A percentile compares a stretch with the other conserved stretches of the same genome.
phyloP scores from a whole-genome alignment of 306 rosid species.

The Acacia crassicarpa region DNA sequence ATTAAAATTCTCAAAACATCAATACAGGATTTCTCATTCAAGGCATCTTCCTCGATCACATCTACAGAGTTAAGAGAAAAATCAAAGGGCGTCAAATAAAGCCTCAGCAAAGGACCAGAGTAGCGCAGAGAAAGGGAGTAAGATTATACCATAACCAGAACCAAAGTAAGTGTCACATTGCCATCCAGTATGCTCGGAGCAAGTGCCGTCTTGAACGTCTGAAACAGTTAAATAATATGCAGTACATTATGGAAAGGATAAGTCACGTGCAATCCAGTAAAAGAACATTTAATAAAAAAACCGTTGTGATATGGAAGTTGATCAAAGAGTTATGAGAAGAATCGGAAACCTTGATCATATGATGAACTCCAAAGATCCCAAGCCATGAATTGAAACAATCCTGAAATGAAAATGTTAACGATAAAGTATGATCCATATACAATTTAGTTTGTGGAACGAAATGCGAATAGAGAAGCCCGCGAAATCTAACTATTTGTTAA shows the following conservation, averaged over 20 bases:
- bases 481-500: not conserved
- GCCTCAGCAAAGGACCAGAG: constrained; percentile 1
- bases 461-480: not conserved
- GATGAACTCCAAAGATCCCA: constrained; percentile 70
- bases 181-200: constrained; percentile 42
- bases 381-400: constrained; percentile 55
- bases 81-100: not conserved
- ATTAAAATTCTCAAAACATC: constrained; percentile 59
- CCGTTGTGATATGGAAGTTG: constrained; percentile 1
- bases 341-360: constrained; percentile 48
- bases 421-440: not conserved
- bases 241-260: not conserved
- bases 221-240: constrained; percentile 31
- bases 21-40: constrained; percentile 56
- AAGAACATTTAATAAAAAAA: constrained; percentile 10
- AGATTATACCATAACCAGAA: constrained; percentile 46
- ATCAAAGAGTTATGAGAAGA: constrained; percentile 16
- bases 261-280: constrained; percentile 5
- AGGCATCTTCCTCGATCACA: constrained; percentile 61
- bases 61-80: constrained; percentile 43
- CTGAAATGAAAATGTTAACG: constrained; percentile 38
- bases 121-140: constrained; percentile 12
- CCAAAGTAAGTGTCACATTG: constrained; percentile 51
- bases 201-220: constrained; percentile 41
- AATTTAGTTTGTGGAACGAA: not conserved